Base-by-base conservation (phyloP, 257 asterid genomes). In the Solanum sejunctum region DNA sequence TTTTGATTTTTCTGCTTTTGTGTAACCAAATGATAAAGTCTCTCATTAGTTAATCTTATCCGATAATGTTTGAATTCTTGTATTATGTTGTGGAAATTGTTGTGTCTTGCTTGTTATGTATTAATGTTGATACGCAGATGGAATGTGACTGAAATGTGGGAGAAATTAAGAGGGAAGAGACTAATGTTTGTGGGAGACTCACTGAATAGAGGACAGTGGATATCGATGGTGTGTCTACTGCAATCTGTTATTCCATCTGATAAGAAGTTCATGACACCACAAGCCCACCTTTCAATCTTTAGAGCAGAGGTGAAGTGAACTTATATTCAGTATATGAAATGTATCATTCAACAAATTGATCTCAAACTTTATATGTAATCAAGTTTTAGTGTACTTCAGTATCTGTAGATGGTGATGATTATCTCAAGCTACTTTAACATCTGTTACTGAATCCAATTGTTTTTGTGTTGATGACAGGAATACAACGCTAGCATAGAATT, bases 131-230 rank as follows among this genome's bases (percentile, higher is more conserved):
- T 64, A 55, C 85, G 82, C 84, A 96, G 99, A 92, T 95, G 98
- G 98, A 91, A 92, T 91, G 92, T 91, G 52, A 80, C 86, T 21
- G 96, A 93, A 87, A 91, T 97, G 97, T 93, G 96, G 99, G 97
- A 95, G 90, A 97, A 93, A 77, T 85, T 95, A 89, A 94, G 97
- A 84, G 99, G 98, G 55, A 97, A 97, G 88, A 91, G 98, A 81
- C 86, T 97, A 66, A 94, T 97, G 98, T 97, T 94, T 86, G 98
- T 95, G 1, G 99, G 99, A 71, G 99, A 97, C 87, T 97, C 99
- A 4, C 84, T 97, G 75, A 95, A 95, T 81, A 88, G 98, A 92
- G 98, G 98, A 71, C 98, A 97, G 82, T 97, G 99, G 99, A 93
- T 97, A 87, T 97, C 98, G 18, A 87, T 97, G 96, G 64, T 97